Percentiles rank a stretch among this genome's conserved stretches.
phyloP scores from a whole-genome alignment of 257 asterid genomes.

The Primulina eburnea region DNA sequence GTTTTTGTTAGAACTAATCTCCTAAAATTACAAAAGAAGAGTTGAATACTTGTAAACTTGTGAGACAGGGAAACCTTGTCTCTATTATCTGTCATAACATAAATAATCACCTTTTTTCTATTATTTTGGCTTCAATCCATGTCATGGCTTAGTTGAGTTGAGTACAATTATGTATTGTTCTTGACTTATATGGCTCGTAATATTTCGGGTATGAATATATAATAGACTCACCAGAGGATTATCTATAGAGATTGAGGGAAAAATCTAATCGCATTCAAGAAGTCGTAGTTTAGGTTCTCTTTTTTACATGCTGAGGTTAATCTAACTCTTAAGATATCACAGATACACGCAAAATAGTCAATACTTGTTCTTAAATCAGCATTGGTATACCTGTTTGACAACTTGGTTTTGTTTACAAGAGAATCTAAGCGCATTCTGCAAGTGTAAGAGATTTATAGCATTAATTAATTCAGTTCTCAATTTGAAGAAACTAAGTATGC shows the following conservation, averaged over 20 bases:
- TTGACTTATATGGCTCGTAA: slow-evolving; percentile 31
- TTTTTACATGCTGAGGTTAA: slow-evolving; percentile 28
- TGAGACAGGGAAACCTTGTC: slow-evolving; percentile 24
- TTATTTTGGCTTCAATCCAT: slow-evolving; percentile 19
- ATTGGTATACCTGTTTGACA: slow-evolving; percentile 34
- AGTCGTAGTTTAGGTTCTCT: slow-evolving; percentile 21
- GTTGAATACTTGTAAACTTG: slow-evolving; percentile 6
- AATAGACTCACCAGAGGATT: slow-evolving; percentile 8
- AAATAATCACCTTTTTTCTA: slow-evolving; percentile 19
- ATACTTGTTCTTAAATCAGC: slow-evolving; percentile 30
- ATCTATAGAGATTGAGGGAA: background rate
- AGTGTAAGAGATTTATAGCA: background rate
- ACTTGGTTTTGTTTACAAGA: slow-evolving; percentile 25
- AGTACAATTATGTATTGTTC: slow-evolving; percentile 15
- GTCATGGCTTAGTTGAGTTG: slow-evolving; percentile 14
- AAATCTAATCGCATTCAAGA: background rate
- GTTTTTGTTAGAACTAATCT: background rate
- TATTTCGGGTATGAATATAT: slow-evolving; percentile 23
- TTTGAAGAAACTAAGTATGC: background rate
- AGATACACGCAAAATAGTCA: background rate
- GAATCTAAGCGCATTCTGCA: slow-evolving; percentile 30
- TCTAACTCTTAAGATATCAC: background rate
- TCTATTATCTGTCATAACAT: slow-evolving; percentile 13
- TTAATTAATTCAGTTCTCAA: slow-evolving; percentile 1
- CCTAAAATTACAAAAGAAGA: background rate